Percentiles rank a stretch among this genome's conserved stretches.
These are phyloP conservation scores for Syncephalastrum sp. DNA, from an alignment of 371 early-diverging fungal genomes.

Conservation along the genomic window DNA sequence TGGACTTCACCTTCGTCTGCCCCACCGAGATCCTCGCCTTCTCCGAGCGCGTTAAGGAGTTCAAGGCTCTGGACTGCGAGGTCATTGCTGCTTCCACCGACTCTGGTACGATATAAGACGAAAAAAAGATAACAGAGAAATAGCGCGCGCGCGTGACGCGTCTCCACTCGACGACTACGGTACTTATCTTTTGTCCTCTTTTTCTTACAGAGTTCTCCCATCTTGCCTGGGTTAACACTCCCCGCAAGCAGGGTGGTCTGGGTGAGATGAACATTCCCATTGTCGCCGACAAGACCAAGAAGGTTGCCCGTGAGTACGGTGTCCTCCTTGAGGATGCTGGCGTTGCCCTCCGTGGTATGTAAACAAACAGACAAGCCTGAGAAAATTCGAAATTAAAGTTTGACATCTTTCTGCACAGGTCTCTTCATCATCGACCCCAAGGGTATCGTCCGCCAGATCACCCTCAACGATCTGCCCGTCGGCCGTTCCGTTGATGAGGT, in stretches of 20 bases:
- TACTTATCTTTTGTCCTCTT: slow-evolving; percentile 8
- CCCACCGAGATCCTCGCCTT: slow-evolving; percentile 93
- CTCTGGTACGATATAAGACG: slow-evolving; percentile 34
- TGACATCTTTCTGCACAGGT: slow-evolving; percentile 19
- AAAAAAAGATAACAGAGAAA: neutral
- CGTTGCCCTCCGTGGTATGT: slow-evolving; percentile 43
- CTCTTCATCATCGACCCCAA: slow-evolving; percentile 81
- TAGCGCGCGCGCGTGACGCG: neutral
- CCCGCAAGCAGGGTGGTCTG: slow-evolving; percentile 79
- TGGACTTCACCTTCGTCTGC: slow-evolving; percentile 78
- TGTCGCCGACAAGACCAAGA: slow-evolving; percentile 70
- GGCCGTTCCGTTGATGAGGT: slow-evolving; percentile 77
- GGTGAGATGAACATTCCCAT: slow-evolving; percentile 73
- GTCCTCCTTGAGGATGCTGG: slow-evolving; percentile 69
- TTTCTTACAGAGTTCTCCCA: slow-evolving; percentile 41
- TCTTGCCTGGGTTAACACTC: slow-evolving; percentile 65
- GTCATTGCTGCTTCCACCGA: slow-evolving; percentile 52
- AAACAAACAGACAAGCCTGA: neutral
- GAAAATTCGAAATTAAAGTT: slow-evolving; percentile 1
- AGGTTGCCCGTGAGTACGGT: slow-evolving; percentile 70
- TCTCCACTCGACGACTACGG: neutral
- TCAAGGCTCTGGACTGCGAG: slow-evolving; percentile 63
- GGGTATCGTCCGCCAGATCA: slow-evolving; percentile 53
- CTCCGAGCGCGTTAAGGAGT: slow-evolving; percentile 83
- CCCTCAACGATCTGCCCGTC: slow-evolving; percentile 69